Percentiles rank a stretch among this genome's conserved stretches.
Conservation (phyloP, 768 basidiomycete genomes). For the Tylopilus rubrobrunneus region DNA sequence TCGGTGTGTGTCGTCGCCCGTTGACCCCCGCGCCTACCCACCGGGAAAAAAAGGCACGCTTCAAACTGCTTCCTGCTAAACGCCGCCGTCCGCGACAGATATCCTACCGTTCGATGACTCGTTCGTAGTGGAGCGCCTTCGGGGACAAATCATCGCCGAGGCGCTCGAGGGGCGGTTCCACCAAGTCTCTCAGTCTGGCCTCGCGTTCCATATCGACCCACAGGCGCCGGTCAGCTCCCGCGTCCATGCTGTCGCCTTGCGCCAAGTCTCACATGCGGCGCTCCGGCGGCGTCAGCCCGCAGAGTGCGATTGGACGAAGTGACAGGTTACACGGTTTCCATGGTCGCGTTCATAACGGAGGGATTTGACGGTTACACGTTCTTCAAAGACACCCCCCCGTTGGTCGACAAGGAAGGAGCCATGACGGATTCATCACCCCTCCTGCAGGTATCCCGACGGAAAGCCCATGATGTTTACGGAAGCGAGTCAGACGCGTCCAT, state of each 20-base stretch:
- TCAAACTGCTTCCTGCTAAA: background rate
- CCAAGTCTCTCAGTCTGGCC: no score
- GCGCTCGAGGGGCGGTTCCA: conserved; percentile 9
- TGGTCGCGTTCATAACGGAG: conserved; percentile 10
- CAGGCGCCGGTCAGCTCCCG: conserved; percentile 3
- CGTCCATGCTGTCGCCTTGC: background rate
- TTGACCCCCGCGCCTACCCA: background rate
- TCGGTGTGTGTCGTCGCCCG: conserved; percentile 8
- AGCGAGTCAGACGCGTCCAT: background rate
- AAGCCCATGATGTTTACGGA: background rate
- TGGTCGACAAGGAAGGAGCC: conserved; percentile 3
- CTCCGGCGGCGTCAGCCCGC: background rate
- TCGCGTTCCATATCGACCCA: background rate
- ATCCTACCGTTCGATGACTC: background rate
- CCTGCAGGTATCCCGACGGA: conserved; percentile 9
- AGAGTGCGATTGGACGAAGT: background rate
- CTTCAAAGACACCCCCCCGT: conserved; percentile 1
- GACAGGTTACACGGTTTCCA: conserved; percentile 1
- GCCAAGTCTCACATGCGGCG: background rate
- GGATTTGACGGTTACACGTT: conserved; percentile 9
- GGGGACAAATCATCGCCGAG: background rate
- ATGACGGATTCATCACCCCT: conserved; percentile 6
- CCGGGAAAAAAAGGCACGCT: background rate
- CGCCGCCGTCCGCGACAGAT: background rate
- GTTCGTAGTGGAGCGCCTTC: conserved; percentile 5